phyloP scores from a whole-genome alignment of 441 rosid genomes.

The Populus hybrid region DNA sequence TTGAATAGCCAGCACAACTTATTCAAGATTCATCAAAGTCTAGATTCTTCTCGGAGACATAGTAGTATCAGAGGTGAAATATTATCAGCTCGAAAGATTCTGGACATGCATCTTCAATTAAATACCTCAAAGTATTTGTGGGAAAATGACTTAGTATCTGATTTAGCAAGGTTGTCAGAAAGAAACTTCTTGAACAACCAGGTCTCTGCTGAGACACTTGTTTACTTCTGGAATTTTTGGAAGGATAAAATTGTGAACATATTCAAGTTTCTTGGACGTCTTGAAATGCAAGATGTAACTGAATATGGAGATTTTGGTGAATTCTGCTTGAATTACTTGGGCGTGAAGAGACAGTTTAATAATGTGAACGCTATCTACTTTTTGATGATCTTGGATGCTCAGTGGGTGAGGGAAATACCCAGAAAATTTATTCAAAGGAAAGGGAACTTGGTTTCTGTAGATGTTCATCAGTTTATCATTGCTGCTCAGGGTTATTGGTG shows the following conservation, averaged over 20 bases:
- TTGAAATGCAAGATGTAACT: slow-evolving; percentile 10
- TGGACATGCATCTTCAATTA: slow-evolving; percentile 35
- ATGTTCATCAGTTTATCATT: slow-evolving; percentile 28
- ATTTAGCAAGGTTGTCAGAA: slow-evolving; percentile 22
- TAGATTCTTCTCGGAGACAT: slow-evolving; percentile 27
- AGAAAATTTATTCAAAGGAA: slow-evolving; percentile 3
- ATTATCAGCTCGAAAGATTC: slow-evolving; percentile 34
- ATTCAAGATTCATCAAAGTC: slow-evolving; percentile 21
- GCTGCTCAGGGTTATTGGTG: slow-evolving; percentile 40
- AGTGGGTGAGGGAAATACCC: slow-evolving; percentile 30
- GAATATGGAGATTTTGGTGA: slow-evolving; percentile 25
- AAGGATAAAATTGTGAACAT: slow-evolving; percentile 33
- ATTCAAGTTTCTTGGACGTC: slow-evolving; percentile 23
- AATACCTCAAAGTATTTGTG: slow-evolving; percentile 22
- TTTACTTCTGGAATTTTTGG: slow-evolving; percentile 20
- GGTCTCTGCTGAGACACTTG: background rate
- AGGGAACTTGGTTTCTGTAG: slow-evolving; percentile 19
- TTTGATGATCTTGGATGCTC: slow-evolving; percentile 32
- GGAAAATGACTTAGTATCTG: slow-evolving; percentile 30
- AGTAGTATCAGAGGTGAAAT: slow-evolving; percentile 37
- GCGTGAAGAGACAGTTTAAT: slow-evolving; percentile 27
- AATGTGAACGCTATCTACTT: slow-evolving; percentile 19
- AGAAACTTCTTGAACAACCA: slow-evolving; percentile 8
- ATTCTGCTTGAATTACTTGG: slow-evolving; percentile 50
- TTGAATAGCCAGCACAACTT: slow-evolving; percentile 20